phyloP scores from a whole-genome alignment of 202 grass and related monocot genomes.

The Musa balbisiana region DNA sequence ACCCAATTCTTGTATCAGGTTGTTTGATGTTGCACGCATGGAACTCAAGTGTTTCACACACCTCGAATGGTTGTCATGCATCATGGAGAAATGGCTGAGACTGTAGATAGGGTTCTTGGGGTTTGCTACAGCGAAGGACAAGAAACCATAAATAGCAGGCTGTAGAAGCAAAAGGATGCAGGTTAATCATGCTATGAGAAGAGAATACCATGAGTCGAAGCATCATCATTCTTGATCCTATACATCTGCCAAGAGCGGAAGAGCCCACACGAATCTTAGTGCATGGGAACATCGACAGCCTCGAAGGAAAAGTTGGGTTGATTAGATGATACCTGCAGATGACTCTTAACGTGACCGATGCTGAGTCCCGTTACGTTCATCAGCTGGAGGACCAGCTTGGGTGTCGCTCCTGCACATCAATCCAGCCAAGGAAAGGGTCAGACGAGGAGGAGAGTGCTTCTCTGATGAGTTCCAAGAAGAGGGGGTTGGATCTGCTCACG shows the following conservation, averaged over 20 bases:
- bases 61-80: slow-evolving; percentile 32
- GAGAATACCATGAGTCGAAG: slow-evolving; percentile 29
- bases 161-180: no score
- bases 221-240: slow-evolving; percentile 60
- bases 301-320: background rate
- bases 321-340: slow-evolving; percentile 42
- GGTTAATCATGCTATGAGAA: no score
- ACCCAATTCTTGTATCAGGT: no score
- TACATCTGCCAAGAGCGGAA: slow-evolving; percentile 41
- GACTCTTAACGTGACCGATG: slow-evolving; percentile 78
- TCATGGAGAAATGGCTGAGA: slow-evolving; percentile 26
- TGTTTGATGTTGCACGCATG: no score
- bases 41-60: background rate
- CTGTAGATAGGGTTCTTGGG: slow-evolving; percentile 26
- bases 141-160: background rate
- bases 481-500: slow-evolving; percentile 25
- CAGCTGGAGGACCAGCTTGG: slow-evolving; percentile 61
- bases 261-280: background rate
- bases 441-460: background rate
- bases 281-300: background rate
- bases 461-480: no score
- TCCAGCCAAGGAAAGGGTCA: no score
- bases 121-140: slow-evolving; percentile 25
- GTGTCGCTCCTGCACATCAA: slow-evolving; percentile 43
- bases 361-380: slow-evolving; percentile 73